Base-by-base conservation (phyloP, 2,329 filamentous ascomycete species). In the Aspergillus sp. region DNA sequence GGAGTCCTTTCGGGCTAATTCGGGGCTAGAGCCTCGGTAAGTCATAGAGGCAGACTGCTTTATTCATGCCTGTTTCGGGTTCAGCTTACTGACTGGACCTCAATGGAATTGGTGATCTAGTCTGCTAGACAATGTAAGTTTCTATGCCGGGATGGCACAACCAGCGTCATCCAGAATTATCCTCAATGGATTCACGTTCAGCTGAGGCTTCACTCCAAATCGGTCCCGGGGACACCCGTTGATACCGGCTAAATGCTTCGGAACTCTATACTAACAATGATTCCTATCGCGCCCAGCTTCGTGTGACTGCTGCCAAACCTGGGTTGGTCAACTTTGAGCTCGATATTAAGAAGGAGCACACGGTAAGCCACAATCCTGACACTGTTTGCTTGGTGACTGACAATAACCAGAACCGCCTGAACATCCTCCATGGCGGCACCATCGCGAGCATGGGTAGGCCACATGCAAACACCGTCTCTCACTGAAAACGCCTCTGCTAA, bases 1-100 rank as follows among this genome's bases (percentile, higher is more conserved):
- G 81, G 89, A 90, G 74, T 93, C 91, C 2, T 97, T 97, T 76
- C 86, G 90, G 80, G 85, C 86, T 66, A 90, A 91, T 65, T 96
- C 92, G 5, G 93, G 93, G 6, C 80, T 98, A 19, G 94, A 97
- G 76, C 92, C 92, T 74, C 90, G 90, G 93, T 96, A 81, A 68
- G 76, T 66, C 61, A 56, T 15, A 15, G 23, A 39, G 15, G 13
- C 8, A 44, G 32, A 36, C 10, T 42, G 17, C 50, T 11, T 32
- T 11, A 3, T 27, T 44, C 19, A 44, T 50, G 48, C 17, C 19
- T 11, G 41, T 19, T 5, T 19, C 13, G 8, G 41, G 23, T 23
- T 23, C 10, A 36, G n/a, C 42, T 56, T 42, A 54, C 62, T 67
- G 41, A 44, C 25, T 44, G 41, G 19, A 10, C 13, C 23, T 44